Evolutionary conservation across 768 basidiomycete genomes (phyloP), one percentile per base, ranked within the genome.

Genomic region (Kwoniella botswanensis): DNA sequence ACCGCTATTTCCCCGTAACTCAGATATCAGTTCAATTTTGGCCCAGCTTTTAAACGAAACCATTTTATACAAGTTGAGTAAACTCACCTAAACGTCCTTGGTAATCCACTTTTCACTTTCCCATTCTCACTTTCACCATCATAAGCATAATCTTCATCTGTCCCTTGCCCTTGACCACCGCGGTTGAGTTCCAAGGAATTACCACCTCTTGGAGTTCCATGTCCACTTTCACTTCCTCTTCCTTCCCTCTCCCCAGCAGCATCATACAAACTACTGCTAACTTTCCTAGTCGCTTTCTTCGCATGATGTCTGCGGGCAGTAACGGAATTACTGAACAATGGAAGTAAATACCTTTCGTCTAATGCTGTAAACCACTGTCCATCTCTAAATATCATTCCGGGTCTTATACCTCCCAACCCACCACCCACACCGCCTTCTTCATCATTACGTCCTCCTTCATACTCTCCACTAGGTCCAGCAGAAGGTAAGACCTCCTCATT

Each of bases 351-450:
- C 74, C 93, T 88, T 85, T 99, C 94, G 84, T 99, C 96, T 50
- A 99, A 85, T 56, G 91, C 87, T 76, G 94, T 94, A 89, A 98
- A 98, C 94, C 94, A 98, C 82, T 93, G 92, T 35, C 92, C 91
- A 64, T 96, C 93, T 12, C 83, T 69, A 79, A 85, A 85, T 1
- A 85, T 82, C 82, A 83, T 82, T 46, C 81, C 83, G 18, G 74
- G 67, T 60, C 76, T 67, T 24, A 73, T 67, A 18, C 63, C 57
- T 13, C 42, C 53, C 70, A 44, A 29, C 26, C 68, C 65, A 43
- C 29, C 69, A 35, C 41, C 69, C 5, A 59, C 68, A 21, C 65
- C 70, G 2, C 56, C 73, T 50, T 43, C 68, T 24, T 62, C 69
- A 44, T 71, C 73, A 50, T 70, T 71, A 44, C 66, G 68, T 52